Percentiles rank a stretch among this genome's conserved stretches.
Evolutionary conservation across 192 early-diverging fungal genomes (phyloP).

Genomic region (Allomyces javanicus): DNA sequence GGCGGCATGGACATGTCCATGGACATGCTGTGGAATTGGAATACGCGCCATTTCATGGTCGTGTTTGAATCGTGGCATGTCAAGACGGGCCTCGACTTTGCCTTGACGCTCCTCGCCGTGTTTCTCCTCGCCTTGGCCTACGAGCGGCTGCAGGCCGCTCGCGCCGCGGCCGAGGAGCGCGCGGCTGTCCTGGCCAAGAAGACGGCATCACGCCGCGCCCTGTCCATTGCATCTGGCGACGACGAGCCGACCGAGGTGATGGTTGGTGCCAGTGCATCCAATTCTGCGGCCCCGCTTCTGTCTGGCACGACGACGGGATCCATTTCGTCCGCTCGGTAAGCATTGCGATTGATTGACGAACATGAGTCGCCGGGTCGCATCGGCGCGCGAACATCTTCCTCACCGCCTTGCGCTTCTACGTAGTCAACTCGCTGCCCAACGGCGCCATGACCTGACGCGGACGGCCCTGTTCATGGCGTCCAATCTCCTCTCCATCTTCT

Average conservation of each 20-base stretch:
- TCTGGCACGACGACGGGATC: no score
- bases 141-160: background rate
- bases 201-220: background rate
- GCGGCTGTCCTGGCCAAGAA: background rate
- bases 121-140: background rate
- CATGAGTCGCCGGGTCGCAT: no score
- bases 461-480: background rate
- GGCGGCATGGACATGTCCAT: background rate
- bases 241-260: no score
- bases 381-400: no score
- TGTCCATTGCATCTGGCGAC: background rate
- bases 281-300: no score
- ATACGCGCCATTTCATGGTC: background rate
- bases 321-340: no score
- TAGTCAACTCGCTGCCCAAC: no score
- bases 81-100: background rate
- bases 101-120: background rate
- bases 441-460: background rate
- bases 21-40: background rate
- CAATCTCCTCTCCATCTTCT: background rate
- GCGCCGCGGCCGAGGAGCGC: background rate
- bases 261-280: no score
- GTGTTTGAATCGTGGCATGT: background rate
- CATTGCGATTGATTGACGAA: no score
- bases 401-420: no score